Evolutionary conservation across 345 rosid species (phyloP).

Genomic region (Angophora floribunda): DNA sequence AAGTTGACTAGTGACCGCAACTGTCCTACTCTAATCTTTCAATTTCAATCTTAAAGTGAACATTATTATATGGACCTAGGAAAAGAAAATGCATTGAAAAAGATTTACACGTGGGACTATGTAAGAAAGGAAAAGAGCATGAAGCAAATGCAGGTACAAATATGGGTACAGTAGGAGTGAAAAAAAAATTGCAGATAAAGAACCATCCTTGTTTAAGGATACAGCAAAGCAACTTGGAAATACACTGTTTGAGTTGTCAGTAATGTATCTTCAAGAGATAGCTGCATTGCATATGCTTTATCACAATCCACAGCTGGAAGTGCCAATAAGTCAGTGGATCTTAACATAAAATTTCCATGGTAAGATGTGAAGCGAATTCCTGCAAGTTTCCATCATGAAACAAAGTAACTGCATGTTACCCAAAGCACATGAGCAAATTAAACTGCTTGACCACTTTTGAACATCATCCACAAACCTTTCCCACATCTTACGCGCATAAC

Average conservation of each 20-base stretch:
- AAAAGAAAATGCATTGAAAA: background rate
- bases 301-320: constrained; percentile 99
- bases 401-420: background rate
- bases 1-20: background rate
- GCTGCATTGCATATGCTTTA: constrained; percentile 96
- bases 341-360: constrained; percentile 98
- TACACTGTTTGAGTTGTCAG: constrained; percentile 82
- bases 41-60: background rate
- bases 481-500: constrained; percentile 99
- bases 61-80: background rate
- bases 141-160: background rate
- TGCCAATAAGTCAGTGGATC: constrained; percentile 89
- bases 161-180: background rate
- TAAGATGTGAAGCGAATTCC: constrained; percentile 90
- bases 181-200: background rate
- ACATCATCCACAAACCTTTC: constrained; percentile 54
- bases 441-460: background rate
- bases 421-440: background rate
- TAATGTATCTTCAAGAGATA: constrained; percentile 88
- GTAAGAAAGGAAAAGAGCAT: background rate
- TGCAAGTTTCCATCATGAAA: constrained; percentile 20
- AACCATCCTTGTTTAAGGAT: constrained; percentile 39
- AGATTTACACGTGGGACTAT: background rate
- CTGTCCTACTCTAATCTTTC: background rate
- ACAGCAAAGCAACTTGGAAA: constrained; percentile 98